A percentile compares a stretch with the other conserved stretches of the same genome.
phyloP scores from a whole-genome alignment of 768 basidiomycete genomes.

The Boletus rex-veris region DNA sequence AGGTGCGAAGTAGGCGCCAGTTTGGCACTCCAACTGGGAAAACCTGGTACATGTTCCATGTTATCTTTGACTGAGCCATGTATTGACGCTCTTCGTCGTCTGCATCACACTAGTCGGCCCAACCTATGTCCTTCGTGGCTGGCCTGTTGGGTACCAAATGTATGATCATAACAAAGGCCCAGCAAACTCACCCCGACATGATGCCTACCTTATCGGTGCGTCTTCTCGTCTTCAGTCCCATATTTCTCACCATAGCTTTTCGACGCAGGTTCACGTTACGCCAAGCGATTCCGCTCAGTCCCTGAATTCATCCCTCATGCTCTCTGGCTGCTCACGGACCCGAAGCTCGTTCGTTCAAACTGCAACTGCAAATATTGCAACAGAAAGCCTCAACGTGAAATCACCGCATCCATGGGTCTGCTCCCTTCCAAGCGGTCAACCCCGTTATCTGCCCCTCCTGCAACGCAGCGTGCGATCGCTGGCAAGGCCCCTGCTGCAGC shows the following conservation, averaged over 20 bases:
- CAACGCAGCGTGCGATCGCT: slow-evolving; percentile 13
- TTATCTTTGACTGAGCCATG: not conserved
- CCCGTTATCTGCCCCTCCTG: slow-evolving; percentile 29
- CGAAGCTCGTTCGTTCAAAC: slow-evolving; percentile 40
- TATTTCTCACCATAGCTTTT: not conserved
- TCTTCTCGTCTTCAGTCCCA: not conserved
- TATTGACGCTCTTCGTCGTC: not conserved
- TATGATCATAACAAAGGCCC: slow-evolving; percentile 75
- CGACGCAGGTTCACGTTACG: slow-evolving; percentile 37
- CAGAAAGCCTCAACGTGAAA: slow-evolving; percentile 64
- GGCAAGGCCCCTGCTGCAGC: slow-evolving; percentile 17
- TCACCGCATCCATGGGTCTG: slow-evolving; percentile 60
- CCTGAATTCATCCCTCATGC: slow-evolving; percentile 86
- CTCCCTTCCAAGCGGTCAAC: slow-evolving; percentile 30
- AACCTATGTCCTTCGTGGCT: slow-evolving; percentile 57
- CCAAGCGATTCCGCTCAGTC: slow-evolving; percentile 68
- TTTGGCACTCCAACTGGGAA: slow-evolving; percentile 42
- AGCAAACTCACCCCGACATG: slow-evolving; percentile 53
- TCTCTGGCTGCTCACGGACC: slow-evolving; percentile 67
- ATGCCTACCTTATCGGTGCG: slow-evolving; percentile 75
- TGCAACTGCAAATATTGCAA: slow-evolving; percentile 80
- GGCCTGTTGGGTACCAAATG: slow-evolving; percentile 67
- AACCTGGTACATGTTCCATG: slow-evolving; percentile 44
- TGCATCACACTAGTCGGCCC: slow-evolving; percentile 30
- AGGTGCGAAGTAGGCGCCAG: slow-evolving; percentile 40